Evolutionary conservation across 2,329 filamentous ascomycete genomes (phyloP), one percentile per base, ranked within the genome.

Genomic region (Fusarium ambrosium): DNA sequence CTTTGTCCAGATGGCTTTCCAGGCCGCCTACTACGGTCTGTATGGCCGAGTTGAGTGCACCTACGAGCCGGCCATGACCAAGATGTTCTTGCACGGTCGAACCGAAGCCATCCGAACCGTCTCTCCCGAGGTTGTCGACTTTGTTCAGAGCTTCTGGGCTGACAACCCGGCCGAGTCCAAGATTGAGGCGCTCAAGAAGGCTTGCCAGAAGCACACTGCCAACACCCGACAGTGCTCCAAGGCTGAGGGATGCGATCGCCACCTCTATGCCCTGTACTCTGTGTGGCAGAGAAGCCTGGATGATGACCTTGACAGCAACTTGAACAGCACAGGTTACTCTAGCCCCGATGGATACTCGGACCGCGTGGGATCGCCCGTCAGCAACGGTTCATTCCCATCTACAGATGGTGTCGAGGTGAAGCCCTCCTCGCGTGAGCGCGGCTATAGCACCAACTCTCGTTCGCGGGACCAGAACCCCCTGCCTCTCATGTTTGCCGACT

Each of bases 1-100:
- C 0, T 99, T 98, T 81, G 94, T 99, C 22, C 97, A 99, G 83
- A 98, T 99, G 96, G 97, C 97, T 0, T 98, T 98, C 86, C 97
- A 99, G 83, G 96, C 96, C 6, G 96, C 97, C 1, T 98, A 99
- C 86, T 99, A 98, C 80, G 97, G 97, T 2, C 89, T 99, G 9
- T 99, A 98, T 78, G 97, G 97, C 4, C 92, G 95, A 6, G 91
- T 98, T 1, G 97, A 98, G 83, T 97, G 95, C 81, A 97, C 95
- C 0, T 99, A 99, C 82, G 97, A 99, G 83, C 97, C 97, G 9
- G 96, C 97, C 48, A 98, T 99, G 97, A 99, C 97, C 62, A 99
- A 99, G 83, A 87, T 93, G 69, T 99, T 91, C 84, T 90, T 97
- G 70, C 97, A 98, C 81, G 97, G 97, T 13, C 93, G 97, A 55